Conservation (phyloP, 345 rosid species). For the Hibiscus syriacus region DNA sequence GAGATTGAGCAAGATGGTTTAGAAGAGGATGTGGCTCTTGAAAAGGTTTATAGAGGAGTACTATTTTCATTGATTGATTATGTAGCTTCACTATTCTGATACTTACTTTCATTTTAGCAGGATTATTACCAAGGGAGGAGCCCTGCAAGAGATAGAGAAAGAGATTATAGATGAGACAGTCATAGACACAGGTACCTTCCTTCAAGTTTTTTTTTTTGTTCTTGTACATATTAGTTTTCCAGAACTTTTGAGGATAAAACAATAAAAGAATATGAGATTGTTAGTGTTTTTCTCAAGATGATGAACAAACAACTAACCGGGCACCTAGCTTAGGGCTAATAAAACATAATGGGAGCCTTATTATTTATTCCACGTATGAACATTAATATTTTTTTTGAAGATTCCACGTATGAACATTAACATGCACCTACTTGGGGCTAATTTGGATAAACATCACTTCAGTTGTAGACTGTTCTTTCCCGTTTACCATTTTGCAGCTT, state of each 20-base stretch:
- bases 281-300: background rate
- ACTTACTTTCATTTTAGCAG: slow-evolving; percentile 31
- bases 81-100: slow-evolving; percentile 7
- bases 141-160: slow-evolving; percentile 74
- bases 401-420: background rate
- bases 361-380: background rate
- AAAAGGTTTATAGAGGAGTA: slow-evolving; percentile 38
- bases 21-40: slow-evolving; percentile 10
- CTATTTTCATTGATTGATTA: background rate
- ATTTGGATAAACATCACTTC: background rate
- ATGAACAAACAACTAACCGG: background rate
- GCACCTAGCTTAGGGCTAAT: background rate
- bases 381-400: no score
- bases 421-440: background rate
- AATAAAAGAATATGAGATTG: background rate
- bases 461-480: background rate
- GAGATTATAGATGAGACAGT: slow-evolving; percentile 67
- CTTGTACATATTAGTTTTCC: background rate
- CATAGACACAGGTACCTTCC: slow-evolving; percentile 65
- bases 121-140: slow-evolving; percentile 68
- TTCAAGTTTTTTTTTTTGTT: no score
- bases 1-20: slow-evolving; percentile 40
- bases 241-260: background rate
- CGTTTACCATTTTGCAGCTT: background rate
- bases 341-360: background rate